phyloP scores from a whole-genome alignment of 2,329 filamentous ascomycete species.

The Ilyonectria robusta region DNA sequence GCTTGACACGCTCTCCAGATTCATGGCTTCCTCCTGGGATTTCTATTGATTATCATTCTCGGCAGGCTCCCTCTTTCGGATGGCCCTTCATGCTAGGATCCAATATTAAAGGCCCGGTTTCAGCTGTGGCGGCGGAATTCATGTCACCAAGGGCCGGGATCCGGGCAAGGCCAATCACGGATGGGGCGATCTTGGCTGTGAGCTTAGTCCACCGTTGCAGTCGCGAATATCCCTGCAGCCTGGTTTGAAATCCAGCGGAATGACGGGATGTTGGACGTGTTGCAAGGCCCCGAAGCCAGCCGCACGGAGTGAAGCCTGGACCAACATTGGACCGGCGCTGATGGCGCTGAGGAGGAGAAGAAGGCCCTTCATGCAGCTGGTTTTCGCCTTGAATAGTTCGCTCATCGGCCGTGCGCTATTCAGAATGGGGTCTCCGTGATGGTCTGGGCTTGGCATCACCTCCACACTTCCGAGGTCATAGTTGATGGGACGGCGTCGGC shows the following conservation, averaged over 20 bases:
- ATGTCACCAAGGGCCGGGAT: constrained; percentile 38
- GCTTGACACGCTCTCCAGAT: constrained; percentile 15
- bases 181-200: constrained; percentile 13
- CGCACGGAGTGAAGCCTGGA: constrained; percentile 8
- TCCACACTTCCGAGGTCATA: constrained; percentile 14
- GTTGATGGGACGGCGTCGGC: constrained; percentile 19
- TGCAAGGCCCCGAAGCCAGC: constrained; percentile 8
- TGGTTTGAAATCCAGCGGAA: constrained; percentile 23
- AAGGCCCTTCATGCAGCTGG: constrained; percentile 20
- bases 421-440: constrained; percentile 3
- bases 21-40: constrained; percentile 16
- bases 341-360: constrained; percentile 14
- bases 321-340: constrained; percentile 9
- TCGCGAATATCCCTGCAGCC: constrained; percentile 34
- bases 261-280: constrained; percentile 9
- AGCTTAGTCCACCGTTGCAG: constrained; percentile 32
- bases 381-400: constrained; percentile 14
- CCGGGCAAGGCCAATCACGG: constrained; percentile 33
- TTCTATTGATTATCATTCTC: constrained; percentile 26
- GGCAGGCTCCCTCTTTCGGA: constrained; percentile 27
- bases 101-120: constrained; percentile 31
- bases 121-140: constrained; percentile 41
- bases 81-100: constrained; percentile 16
- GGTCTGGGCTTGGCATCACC: constrained; percentile 14
- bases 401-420: constrained; percentile 18